phyloP scores from a whole-genome alignment of 192 early-diverging fungal genomes.

The Fimicolochytrium jonesii region DNA sequence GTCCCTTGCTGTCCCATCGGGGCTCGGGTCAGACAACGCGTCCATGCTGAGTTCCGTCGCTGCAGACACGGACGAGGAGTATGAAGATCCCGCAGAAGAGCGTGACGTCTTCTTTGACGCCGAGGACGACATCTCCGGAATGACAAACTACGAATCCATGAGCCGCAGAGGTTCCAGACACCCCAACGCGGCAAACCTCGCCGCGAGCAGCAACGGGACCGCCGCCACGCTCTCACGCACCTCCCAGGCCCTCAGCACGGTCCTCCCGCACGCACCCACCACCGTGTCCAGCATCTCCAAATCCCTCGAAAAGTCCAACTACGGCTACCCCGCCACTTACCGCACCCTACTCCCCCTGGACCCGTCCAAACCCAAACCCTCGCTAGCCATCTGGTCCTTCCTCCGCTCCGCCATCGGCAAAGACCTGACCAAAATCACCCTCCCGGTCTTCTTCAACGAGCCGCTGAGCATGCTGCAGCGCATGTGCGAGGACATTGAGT shows the following conservation, averaged over 20 bases:
- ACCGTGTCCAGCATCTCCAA: neutral
- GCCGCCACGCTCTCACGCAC: neutral
- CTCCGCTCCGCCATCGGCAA: conserved; percentile 83
- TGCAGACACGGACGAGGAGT: conserved; percentile 1
- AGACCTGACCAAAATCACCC: conserved; percentile 75
- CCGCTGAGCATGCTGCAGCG: conserved; percentile 82
- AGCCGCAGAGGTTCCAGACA: too few relatives aligned
- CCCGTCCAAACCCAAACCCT: conserved; percentile 49
- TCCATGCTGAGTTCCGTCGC: neutral
- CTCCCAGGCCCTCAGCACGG: neutral
- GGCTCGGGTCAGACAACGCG: conserved; percentile 3
- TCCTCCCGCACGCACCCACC: neutral
- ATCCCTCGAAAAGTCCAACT: neutral
- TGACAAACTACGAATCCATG: too few relatives aligned
- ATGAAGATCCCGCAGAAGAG: conserved; percentile 21
- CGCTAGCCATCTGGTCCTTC: conserved; percentile 78
- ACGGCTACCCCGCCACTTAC: conserved; percentile 1
- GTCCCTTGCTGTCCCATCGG: too few relatives aligned
- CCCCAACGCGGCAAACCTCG: too few relatives aligned
- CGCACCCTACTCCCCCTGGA: conserved; percentile 33
- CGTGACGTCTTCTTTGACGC: conserved; percentile 45
- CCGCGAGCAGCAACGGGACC: neutral
- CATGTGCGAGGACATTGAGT: conserved; percentile 78
- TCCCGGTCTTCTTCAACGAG: conserved; percentile 89
- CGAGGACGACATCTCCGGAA: conserved; percentile 1